phyloP scores from a whole-genome alignment of 805 yeast genomes.

The Saccharomycopsis guyanensis region DNA sequence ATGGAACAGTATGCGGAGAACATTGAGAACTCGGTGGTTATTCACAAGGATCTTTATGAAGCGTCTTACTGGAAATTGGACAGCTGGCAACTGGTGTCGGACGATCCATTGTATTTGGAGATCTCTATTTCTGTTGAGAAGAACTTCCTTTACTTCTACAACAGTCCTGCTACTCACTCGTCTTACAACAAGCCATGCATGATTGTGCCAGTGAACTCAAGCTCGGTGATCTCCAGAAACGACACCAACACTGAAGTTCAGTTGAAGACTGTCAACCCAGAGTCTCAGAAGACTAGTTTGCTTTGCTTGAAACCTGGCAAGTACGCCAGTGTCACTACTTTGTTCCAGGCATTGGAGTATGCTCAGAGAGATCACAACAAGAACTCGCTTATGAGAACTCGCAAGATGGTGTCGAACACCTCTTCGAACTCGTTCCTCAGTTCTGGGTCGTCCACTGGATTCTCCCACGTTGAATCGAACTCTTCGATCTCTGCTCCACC shows the following conservation, averaged over 20 bases:
- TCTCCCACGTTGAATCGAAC: neutral
- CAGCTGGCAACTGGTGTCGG: conserved; percentile 9
- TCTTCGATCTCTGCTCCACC: conserved; percentile 9
- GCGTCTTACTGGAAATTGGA: conserved; percentile 17
- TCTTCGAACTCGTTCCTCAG: conserved; percentile 2
- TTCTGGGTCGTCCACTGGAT: conserved; percentile 1
- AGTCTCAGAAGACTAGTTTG: conserved; percentile 8
- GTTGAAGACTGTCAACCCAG: conserved; percentile 13
- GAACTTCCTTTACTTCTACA: conserved; percentile 11
- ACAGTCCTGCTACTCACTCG: neutral
- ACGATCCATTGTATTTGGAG: conserved; percentile 9
- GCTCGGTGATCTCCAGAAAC: conserved; percentile 7
- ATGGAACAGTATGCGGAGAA: conserved; percentile 11
- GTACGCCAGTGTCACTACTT: neutral
- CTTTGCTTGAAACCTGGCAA: conserved; percentile 7
- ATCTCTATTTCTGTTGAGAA: conserved; percentile 7
- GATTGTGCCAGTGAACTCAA: conserved; percentile 13
- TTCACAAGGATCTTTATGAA: conserved; percentile 7
- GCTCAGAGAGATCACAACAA: conserved; percentile 11
- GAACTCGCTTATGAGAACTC: conserved; percentile 15
- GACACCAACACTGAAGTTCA: conserved; percentile 11
- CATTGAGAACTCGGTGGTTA: conserved; percentile 7
- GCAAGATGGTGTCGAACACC: conserved; percentile 10
- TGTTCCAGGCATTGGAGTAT: conserved; percentile 9
- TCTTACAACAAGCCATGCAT: conserved; percentile 15